Base-by-base conservation (phyloP, 208 protist species). In the Acanthamoeba lenticulata region DNA sequence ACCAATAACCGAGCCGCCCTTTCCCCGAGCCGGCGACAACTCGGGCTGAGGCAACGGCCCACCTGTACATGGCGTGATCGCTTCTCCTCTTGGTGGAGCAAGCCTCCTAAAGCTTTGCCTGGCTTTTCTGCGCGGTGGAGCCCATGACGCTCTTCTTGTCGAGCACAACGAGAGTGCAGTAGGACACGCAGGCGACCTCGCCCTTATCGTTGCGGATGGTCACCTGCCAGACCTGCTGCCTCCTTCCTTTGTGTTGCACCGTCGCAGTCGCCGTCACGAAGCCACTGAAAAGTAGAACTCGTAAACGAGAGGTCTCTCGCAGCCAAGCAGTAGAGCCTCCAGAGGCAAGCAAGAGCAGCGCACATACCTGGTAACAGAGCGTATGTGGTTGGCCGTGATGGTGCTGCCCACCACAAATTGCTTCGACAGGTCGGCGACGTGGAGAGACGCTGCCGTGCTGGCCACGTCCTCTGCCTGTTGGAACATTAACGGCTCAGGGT, bases 181-280 rank as follows among this genome's bases (percentile, higher is more conserved):
- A 74, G 65, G 65, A 74, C 36, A 74, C 65, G 65, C 65, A 74
- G 29, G 65, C 65, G 32, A 74, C 65, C 65, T 74, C 65, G n/a
- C 65, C 65, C 65, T 74, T 74, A 4, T 74, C 65, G 36, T 74
- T 74, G 65, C 65, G 65, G 65, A 74, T 74, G 65, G 65, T 74
- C 29, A 74, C 65, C 65, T 74, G 65, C 65, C 65, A 74, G 29
- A 74, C 65, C 65, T 74, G 65, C 65, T 74, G 65, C 36, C 65
- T 74, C 4, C 65, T 11, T 9, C 65, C 65, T n/a, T 74, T 74
- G 65, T 74, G 65, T 29, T 74, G 65, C 29, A 74, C 32, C 4
- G 65, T 74, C 36, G 65, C 65, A 0, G 65, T 74, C 3, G 65
- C 65, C 9, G 65, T 74, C 17, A 74, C 65, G n/a, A 74, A 74